A percentile compares a stretch with the other conserved stretches of the same genome.
phyloP scores from a whole-genome alignment of 2,329 filamentous ascomycete species.

The Sarocladium strictum region DNA sequence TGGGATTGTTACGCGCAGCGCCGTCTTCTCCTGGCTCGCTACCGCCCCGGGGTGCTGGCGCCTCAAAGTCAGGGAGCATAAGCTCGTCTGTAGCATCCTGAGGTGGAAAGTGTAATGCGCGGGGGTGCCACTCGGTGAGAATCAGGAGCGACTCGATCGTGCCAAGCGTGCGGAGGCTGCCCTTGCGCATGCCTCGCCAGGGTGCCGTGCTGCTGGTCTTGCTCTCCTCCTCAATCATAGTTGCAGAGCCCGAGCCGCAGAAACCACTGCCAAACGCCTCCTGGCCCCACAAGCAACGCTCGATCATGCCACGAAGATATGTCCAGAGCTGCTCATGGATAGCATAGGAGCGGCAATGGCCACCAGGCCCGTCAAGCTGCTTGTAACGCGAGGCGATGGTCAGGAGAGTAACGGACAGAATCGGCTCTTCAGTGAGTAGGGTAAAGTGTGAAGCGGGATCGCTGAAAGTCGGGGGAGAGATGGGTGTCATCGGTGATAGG shows the following conservation, averaged over 20 bases:
- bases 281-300: conserved; percentile 90
- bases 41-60: conserved; percentile 12
- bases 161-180: conserved; percentile 80
- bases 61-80: conserved; percentile 55
- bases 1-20: conserved; percentile 14
- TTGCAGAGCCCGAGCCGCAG: conserved; percentile 58
- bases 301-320: conserved; percentile 90
- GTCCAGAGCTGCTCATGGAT: conserved; percentile 96
- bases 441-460: conserved; percentile 73
- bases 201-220: conserved; percentile 64
- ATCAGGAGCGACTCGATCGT: conserved; percentile 93
- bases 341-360: conserved; percentile 76
- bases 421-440: conserved; percentile 83
- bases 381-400: conserved; percentile 88
- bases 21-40: conserved; percentile 1
- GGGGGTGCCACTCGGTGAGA: conserved; percentile 93
- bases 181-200: conserved; percentile 64
- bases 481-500: conserved; percentile 85
- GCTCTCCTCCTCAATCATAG: conserved; percentile 42
- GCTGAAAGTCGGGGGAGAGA: conserved; percentile 85
- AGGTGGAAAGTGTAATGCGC: conserved; percentile 87
- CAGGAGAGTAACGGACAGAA: conserved; percentile 83
- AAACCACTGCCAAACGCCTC: conserved; percentile 91
- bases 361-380: conserved; percentile 71
- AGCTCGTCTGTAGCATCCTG: conserved; percentile 68